These are phyloP conservation scores for Talaromyces sp. DNA, from an alignment of 2,329 filamentous ascomycete species.

Conservation along the genomic window DNA sequence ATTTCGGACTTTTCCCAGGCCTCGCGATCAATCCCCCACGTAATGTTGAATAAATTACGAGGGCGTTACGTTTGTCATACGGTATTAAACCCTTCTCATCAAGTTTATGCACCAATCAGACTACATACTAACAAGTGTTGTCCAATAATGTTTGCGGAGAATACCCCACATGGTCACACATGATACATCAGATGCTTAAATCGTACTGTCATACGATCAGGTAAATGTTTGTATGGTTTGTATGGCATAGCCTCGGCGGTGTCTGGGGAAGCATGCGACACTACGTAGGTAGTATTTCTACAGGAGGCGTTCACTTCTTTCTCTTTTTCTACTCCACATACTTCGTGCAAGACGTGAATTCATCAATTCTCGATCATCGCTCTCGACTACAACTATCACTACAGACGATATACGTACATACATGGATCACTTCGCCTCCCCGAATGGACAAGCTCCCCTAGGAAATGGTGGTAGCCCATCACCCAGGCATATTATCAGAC, in stretches of 20 bases:
- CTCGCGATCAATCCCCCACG: conserved; percentile 1
- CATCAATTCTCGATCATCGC: not conserved
- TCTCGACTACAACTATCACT: not conserved
- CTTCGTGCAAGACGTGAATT: not conserved
- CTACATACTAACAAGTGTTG: too few species aligned
- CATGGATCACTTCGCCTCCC: conserved; percentile 20
- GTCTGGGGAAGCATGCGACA: conserved; percentile 14
- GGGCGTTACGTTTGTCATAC: not conserved
- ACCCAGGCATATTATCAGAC: conserved; percentile 16
- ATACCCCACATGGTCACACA: not conserved
- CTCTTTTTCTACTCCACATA: not conserved
- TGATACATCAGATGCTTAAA: not conserved
- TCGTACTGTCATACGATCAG: conserved; percentile 2
- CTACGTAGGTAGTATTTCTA: not conserved
- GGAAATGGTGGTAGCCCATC: conserved; percentile 10
- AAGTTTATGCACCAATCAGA: not conserved
- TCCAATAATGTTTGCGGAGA: not conserved
- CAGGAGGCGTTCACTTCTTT: not conserved
- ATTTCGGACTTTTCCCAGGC: not conserved
- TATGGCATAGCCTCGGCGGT: conserved; percentile 6
- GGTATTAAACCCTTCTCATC: not conserved
- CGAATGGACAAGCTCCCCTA: conserved; percentile 13
- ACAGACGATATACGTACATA: not conserved
- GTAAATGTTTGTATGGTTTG: not conserved
- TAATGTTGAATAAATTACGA: not conserved